Evolutionary conservation across 2,329 filamentous ascomycete genomes (phyloP).

Genomic region (Ophiostoma sp.): DNA sequence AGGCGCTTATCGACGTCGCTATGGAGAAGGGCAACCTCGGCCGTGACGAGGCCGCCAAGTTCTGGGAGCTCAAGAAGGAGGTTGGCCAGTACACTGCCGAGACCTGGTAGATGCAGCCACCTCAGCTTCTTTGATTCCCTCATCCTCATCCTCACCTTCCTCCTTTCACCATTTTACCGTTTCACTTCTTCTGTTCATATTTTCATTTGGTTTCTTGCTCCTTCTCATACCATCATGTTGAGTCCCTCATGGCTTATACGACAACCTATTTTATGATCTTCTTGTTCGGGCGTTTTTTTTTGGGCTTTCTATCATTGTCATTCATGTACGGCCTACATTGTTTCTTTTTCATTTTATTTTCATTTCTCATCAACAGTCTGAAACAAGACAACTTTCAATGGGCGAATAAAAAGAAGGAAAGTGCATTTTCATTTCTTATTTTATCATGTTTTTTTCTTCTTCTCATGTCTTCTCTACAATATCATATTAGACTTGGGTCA

Average conservation of each 20-base stretch:
- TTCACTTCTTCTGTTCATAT: slow-evolving; percentile 11
- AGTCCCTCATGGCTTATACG: neutral
- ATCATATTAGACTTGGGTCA: slow-evolving; percentile 14
- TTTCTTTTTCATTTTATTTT: neutral
- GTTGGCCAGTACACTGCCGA: slow-evolving; percentile 94
- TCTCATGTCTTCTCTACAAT: neutral
- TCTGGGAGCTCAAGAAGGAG: slow-evolving; percentile 90
- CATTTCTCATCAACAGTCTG: neutral
- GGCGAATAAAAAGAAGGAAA: neutral
- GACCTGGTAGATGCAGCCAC: slow-evolving; percentile 54
- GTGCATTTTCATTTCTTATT: neutral
- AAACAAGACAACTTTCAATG: neutral
- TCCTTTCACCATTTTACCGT: neutral
- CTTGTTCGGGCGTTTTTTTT: neutral
- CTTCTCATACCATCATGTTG: slow-evolving; percentile 2
- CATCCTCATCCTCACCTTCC: neutral
- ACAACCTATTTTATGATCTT: neutral
- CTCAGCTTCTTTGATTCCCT: neutral
- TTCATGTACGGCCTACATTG: neutral
- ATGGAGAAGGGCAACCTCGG: slow-evolving; percentile 90
- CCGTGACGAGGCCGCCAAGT: slow-evolving; percentile 75
- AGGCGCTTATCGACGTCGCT: slow-evolving; percentile 82
- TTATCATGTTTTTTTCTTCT: neutral
- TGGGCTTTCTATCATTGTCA: neutral
- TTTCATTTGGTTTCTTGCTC: neutral